Evolutionary conservation across 345 rosid species (phyloP).

Genomic region (Laguncularia racemosa): DNA sequence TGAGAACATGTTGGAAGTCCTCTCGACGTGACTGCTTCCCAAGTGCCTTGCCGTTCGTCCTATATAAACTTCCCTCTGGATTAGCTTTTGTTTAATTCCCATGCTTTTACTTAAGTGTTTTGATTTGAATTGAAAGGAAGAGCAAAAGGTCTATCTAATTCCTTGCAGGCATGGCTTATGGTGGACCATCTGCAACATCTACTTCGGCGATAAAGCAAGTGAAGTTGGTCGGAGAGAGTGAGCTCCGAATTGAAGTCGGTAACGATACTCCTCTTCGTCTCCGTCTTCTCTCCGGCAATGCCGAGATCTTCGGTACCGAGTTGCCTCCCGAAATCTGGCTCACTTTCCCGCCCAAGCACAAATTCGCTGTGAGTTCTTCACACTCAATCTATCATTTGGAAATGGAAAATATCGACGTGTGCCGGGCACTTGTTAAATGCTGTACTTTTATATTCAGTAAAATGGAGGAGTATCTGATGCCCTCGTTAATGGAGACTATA

Average conservation of each 20-base stretch:
- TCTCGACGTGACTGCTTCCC: too few species aligned
- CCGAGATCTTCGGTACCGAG: conserved; percentile 89
- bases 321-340: conserved; percentile 83
- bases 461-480: neutral
- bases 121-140: too few species aligned
- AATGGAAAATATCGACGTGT: neutral
- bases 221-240: conserved; percentile 79
- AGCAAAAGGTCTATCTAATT: neutral
- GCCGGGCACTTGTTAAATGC: too few species aligned
- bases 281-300: conserved; percentile 68
- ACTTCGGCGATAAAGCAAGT: conserved; percentile 54
- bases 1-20: too few species aligned
- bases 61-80: too few species aligned
- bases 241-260: conserved; percentile 84
- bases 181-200: conserved; percentile 30
- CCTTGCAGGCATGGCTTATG: conserved; percentile 34
- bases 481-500: neutral
- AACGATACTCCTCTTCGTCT: conserved; percentile 62
- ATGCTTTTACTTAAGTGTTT: too few species aligned
- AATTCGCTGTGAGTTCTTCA: conserved; percentile 54
- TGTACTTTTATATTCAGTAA: too few species aligned
- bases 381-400: neutral
- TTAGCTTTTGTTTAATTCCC: too few species aligned
- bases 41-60: too few species aligned
- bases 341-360: conserved; percentile 76